Percentiles rank a stretch among this genome's conserved stretches.
Evolutionary conservation across 148 eudicot genomes (phyloP).

Genomic region (Rhododendron griersonianum): DNA sequence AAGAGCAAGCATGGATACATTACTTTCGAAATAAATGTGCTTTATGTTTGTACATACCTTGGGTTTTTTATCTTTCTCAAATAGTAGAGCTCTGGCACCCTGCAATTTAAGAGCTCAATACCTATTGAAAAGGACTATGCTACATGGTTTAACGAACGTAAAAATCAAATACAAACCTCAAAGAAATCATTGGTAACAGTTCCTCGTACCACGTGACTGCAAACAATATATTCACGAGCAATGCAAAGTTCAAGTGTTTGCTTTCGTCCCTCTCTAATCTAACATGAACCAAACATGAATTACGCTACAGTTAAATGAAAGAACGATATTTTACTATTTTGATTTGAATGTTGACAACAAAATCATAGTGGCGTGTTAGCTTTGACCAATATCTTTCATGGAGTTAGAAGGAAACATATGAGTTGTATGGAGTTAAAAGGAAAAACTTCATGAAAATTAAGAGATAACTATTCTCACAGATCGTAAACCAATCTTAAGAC

Average conservation of each 20-base stretch:
- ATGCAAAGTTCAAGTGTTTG: slow-evolving; percentile 24
- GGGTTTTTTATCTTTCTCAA: slow-evolving; percentile 35
- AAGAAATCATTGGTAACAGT: slow-evolving; percentile 17
- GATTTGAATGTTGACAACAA: neutral
- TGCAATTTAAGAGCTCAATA: neutral
- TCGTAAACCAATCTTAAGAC: slow-evolving; percentile 23
- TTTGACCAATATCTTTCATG: neutral
- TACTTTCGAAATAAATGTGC: neutral
- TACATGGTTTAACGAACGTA: neutral
- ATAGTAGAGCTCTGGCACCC: slow-evolving; percentile 35
- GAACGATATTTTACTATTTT: neutral
- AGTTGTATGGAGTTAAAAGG: neutral
- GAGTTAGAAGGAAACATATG: neutral
- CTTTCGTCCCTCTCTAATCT: slow-evolving; percentile 37
- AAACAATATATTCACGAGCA: slow-evolving; percentile 17
- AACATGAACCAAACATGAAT: neutral
- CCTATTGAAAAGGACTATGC: neutral
- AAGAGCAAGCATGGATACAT: neutral
- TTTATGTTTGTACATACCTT: slow-evolving; percentile 13
- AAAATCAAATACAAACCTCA: slow-evolving; percentile 15
- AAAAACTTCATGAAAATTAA: neutral
- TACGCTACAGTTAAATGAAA: neutral
- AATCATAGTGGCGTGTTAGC: neutral
- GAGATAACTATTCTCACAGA: slow-evolving; percentile 16
- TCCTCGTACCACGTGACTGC: slow-evolving; percentile 6